Evolutionary conservation across 352 stramenopile genomes (phyloP).

Genomic region (Pythium brassicae): DNA sequence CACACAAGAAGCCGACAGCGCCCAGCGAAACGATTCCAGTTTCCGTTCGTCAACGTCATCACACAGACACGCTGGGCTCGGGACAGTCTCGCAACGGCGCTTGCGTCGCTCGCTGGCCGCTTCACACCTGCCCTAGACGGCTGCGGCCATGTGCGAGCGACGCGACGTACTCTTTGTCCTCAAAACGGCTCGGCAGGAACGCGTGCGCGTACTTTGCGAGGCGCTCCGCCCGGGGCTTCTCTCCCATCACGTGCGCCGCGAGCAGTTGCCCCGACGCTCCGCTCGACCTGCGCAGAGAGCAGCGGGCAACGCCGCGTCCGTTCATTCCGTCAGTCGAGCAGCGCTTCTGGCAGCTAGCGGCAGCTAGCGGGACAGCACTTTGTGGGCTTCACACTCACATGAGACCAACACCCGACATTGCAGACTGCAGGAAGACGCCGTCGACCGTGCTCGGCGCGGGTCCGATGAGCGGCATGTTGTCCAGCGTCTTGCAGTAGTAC

Average conservation of each 20-base stretch:
- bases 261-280: conserved; percentile 62
- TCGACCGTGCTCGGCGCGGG: conserved; percentile 50
- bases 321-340: too few species aligned
- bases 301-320: too few species aligned
- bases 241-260: conserved; percentile 57
- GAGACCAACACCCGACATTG: conserved; percentile 67
- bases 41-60: too few species aligned
- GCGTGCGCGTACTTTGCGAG: conserved; percentile 45
- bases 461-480: conserved; percentile 73
- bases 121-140: conserved; percentile 61
- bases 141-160: conserved; percentile 44
- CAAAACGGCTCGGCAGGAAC: conserved; percentile 63
- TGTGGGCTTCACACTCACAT: conserved; percentile 43
- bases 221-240: conserved; percentile 30
- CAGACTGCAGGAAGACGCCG: conserved; percentile 63
- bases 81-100: background rate
- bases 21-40: too few species aligned
- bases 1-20: too few species aligned
- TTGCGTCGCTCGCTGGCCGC: background rate
- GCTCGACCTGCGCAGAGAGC: conserved; percentile 36
- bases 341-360: too few species aligned
- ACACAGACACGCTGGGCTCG: too few species aligned
- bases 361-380: too few species aligned
- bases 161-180: conserved; percentile 49
- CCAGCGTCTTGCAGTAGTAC: conserved; percentile 79